These are phyloP conservation scores for Trichoderma gamsii DNA, from an alignment of 495 filamentous ascomycete genomes.

Conservation along the genomic window DNA sequence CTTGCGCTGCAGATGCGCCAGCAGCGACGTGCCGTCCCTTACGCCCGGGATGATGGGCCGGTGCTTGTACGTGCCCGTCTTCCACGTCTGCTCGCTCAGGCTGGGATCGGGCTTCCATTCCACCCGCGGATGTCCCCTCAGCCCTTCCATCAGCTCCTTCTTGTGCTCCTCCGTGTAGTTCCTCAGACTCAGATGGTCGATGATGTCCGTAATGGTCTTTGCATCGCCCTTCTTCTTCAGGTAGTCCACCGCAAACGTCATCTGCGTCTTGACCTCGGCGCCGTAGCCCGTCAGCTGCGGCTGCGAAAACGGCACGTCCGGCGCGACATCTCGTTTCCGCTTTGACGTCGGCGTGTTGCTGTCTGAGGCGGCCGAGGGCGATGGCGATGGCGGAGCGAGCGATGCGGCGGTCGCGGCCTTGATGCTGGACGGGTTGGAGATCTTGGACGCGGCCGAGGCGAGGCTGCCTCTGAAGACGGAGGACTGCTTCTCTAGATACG, in stretches of 20 bases:
- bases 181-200: slow-evolving; percentile 67
- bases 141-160: slow-evolving; percentile 37
- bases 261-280: slow-evolving; percentile 72
- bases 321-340: slow-evolving; percentile 51
- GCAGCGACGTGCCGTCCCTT: slow-evolving; percentile 62
- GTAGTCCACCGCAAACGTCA: slow-evolving; percentile 75
- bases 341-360: slow-evolving; percentile 45
- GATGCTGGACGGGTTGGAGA: slow-evolving; percentile 33
- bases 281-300: slow-evolving; percentile 72
- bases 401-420: slow-evolving; percentile 33
- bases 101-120: slow-evolving; percentile 56
- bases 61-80: slow-evolving; percentile 65
- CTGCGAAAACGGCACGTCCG: slow-evolving; percentile 64
- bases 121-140: slow-evolving; percentile 62
- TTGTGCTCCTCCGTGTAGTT: slow-evolving; percentile 40
- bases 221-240: slow-evolving; percentile 71
- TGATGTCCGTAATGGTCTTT: slow-evolving; percentile 64
- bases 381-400: slow-evolving; percentile 32
- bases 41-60: slow-evolving; percentile 73
- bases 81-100: slow-evolving; percentile 49
- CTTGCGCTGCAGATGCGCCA: slow-evolving; percentile 72
- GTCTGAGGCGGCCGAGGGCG: slow-evolving; percentile 40
- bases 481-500: slow-evolving; percentile 44
- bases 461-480: slow-evolving; percentile 43
- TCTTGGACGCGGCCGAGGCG: slow-evolving; percentile 41